A percentile compares a stretch with the other conserved stretches of the same genome.
Conservation (phyloP, 768 basidiomycete species). For the Lactarius pseudohatsudake region DNA sequence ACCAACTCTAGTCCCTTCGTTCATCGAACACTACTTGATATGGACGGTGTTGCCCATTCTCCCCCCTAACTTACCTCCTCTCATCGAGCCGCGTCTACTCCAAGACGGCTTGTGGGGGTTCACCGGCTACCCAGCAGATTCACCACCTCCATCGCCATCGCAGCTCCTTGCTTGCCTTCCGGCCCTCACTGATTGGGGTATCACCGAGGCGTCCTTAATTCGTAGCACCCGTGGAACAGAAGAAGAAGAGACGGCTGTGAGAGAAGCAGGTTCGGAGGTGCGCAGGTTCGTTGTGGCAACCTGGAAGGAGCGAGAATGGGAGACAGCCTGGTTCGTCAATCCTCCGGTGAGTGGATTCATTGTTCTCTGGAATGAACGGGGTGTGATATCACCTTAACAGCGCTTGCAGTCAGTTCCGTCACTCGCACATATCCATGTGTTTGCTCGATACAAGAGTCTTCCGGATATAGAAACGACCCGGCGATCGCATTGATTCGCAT, state of each 20-base stretch:
- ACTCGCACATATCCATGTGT: slow-evolving; percentile 85
- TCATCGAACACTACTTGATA: slow-evolving; percentile 71
- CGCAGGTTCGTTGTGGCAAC: slow-evolving; percentile 58
- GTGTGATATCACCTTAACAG: slow-evolving; percentile 37
- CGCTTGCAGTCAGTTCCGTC: slow-evolving; percentile 80
- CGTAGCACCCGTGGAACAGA: slow-evolving; percentile 49
- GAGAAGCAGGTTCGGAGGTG: slow-evolving; percentile 56
- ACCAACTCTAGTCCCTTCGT: slow-evolving; percentile 52
- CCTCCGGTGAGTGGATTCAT: slow-evolving; percentile 60
- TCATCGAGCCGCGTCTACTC: slow-evolving; percentile 56
- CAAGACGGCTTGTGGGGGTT: slow-evolving; percentile 85
- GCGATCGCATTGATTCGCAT: neutral
- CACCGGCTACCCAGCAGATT: slow-evolving; percentile 50
- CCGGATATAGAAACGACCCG: neutral
- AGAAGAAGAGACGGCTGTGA: slow-evolving; percentile 53
- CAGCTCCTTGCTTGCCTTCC: slow-evolving; percentile 56
- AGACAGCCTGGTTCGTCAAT: slow-evolving; percentile 91
- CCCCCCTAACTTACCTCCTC: slow-evolving; percentile 52
- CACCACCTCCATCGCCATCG: slow-evolving; percentile 60
- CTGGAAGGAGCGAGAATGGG: slow-evolving; percentile 78
- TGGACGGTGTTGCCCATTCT: slow-evolving; percentile 78
- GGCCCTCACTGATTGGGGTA: slow-evolving; percentile 66
- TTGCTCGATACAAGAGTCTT: slow-evolving; percentile 56
- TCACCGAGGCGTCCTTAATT: slow-evolving; percentile 61
- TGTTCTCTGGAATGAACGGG: neutral